Conservation (phyloP, 2,329 filamentous ascomycete genomes). For the Myriosclerotinia scirpicola region DNA sequence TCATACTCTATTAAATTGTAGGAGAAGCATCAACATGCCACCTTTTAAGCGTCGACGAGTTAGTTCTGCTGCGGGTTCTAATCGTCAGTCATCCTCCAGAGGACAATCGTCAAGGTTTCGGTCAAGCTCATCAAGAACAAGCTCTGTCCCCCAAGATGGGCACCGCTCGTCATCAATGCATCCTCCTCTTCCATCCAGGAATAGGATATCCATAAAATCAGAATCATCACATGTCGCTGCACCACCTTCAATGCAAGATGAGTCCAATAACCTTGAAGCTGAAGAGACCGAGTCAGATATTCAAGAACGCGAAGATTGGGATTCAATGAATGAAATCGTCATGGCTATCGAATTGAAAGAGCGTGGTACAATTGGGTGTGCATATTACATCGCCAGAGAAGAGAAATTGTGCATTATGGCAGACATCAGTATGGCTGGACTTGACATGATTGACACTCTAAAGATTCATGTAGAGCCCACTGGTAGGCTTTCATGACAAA, state of each 20-base stretch:
- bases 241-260: slow-evolving; percentile 21
- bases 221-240: slow-evolving; percentile 23
- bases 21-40: slow-evolving; percentile 10
- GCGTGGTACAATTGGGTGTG: slow-evolving; percentile 74
- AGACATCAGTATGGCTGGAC: slow-evolving; percentile 68
- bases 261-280: slow-evolving; percentile 23
- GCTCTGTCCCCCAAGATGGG: slow-evolving; percentile 29
- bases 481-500: not conserved
- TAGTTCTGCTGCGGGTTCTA: slow-evolving; percentile 22
- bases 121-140: slow-evolving; percentile 28
- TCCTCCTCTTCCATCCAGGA: slow-evolving; percentile 26
- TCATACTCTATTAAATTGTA: not conserved
- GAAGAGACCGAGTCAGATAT: slow-evolving; percentile 40
- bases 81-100: slow-evolving; percentile 25
- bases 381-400: slow-evolving; percentile 73
- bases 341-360: slow-evolving; percentile 77
- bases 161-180: slow-evolving; percentile 29
- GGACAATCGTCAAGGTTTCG: slow-evolving; percentile 22
- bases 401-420: slow-evolving; percentile 74
- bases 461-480: slow-evolving; percentile 57
- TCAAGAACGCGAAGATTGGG: slow-evolving; percentile 45
- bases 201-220: slow-evolving; percentile 30
- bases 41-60: slow-evolving; percentile 35
- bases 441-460: slow-evolving; percentile 66
- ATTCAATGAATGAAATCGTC: slow-evolving; percentile 65